Percentiles rank a stretch among this genome's conserved stretches.
phyloP scores from a whole-genome alignment of 1,139 yeast species.

The Blastobotrys elegans region DNA sequence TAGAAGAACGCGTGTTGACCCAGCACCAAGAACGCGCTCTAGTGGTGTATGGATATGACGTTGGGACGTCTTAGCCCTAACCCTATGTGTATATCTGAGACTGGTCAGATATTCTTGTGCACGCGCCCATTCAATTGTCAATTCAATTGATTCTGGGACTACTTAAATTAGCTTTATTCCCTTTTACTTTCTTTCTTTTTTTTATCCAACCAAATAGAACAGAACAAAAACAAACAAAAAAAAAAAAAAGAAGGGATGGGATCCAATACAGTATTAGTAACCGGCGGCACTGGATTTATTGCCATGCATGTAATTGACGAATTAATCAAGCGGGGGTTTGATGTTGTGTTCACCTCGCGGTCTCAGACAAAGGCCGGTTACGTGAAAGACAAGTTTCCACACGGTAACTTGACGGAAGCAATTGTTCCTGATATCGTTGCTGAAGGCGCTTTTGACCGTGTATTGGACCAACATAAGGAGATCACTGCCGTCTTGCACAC shows the following conservation, averaged over 20 bases:
- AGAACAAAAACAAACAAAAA: no score
- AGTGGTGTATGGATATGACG: no score
- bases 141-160: no score
- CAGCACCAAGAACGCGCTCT: no score
- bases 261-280: conserved; percentile 44
- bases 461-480: conserved; percentile 44
- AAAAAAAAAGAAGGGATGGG: no score
- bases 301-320: conserved; percentile 43
- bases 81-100: no score
- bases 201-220: not conserved
- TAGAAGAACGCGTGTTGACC: no score
- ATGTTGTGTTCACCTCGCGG: conserved; percentile 58
- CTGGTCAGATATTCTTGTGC: no score
- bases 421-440: conserved; percentile 47
- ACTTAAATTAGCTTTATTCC: no score
- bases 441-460: conserved; percentile 49
- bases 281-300: conserved; percentile 56
- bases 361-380: conserved; percentile 45
- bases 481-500: conserved; percentile 54
- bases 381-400: conserved; percentile 28
- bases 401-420: conserved; percentile 32
- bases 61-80: no score
- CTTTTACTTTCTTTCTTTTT: not conserved
- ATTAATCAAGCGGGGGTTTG: conserved; percentile 37
- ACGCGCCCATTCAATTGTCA: no score